phyloP scores from a whole-genome alignment of 306 rosid genomes.

The Lotus japonicus region DNA sequence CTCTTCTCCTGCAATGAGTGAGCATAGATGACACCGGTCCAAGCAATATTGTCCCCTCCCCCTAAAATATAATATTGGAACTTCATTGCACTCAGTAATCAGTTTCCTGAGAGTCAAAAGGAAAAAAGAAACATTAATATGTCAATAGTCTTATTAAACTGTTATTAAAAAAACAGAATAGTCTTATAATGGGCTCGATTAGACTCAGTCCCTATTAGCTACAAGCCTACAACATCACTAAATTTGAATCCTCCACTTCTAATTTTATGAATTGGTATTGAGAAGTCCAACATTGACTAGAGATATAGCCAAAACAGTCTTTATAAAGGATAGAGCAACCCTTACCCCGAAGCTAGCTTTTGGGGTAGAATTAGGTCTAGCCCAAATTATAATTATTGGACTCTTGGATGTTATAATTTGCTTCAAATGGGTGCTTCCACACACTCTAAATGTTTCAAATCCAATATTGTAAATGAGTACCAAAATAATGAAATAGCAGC shows the following conservation, averaged over 20 bases:
- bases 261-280: not conserved
- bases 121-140: not conserved
- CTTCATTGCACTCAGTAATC: conserved; percentile 6
- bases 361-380: too few relatives aligned
- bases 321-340: too few relatives aligned
- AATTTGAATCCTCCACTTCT: not conserved
- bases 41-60: not conserved
- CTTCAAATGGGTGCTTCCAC: not conserved
- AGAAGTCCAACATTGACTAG: too few relatives aligned
- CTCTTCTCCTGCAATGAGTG: conserved; percentile 6
- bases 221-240: not conserved
- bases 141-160: not conserved
- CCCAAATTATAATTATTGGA: too few relatives aligned
- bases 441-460: not conserved
- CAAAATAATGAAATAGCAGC: not conserved
- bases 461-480: not conserved
- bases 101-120: conserved; percentile 10
- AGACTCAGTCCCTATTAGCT: not conserved
- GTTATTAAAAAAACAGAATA: not conserved
- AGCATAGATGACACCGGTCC: not conserved
- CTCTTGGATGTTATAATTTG: not conserved
- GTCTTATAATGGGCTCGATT: not conserved
- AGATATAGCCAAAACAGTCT: too few relatives aligned
- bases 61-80: not conserved
- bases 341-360: too few relatives aligned